Percentiles rank a stretch among this genome's conserved stretches.
Evolutionary conservation across 306 rosid species (phyloP).

Genomic region (Fragaria nilgerrensis): DNA sequence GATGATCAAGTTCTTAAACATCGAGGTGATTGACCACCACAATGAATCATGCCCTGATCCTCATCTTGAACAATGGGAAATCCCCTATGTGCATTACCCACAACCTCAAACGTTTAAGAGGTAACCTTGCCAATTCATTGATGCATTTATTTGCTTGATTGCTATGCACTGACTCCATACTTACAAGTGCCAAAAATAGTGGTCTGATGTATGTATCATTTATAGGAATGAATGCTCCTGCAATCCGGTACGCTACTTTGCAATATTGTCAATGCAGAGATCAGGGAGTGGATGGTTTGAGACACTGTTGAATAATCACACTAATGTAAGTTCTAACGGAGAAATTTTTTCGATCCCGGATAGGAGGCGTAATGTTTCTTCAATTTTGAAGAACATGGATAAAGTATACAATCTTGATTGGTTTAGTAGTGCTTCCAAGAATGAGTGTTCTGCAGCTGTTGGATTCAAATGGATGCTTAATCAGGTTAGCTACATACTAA

Average conservation of each 20-base stretch:
- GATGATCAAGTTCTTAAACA: slow-evolving; percentile 24
- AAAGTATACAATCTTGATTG: slow-evolving; percentile 34
- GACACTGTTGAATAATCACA: slow-evolving; percentile 32
- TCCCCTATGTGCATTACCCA: slow-evolving; percentile 59
- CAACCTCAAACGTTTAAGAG: slow-evolving; percentile 51
- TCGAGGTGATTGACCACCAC: slow-evolving; percentile 20
- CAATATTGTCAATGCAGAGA: slow-evolving; percentile 39
- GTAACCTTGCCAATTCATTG: slow-evolving; percentile 22
- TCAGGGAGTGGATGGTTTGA: slow-evolving; percentile 45
- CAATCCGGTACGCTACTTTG: slow-evolving; percentile 35
- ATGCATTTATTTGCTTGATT: not conserved
- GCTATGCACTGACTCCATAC: not conserved
- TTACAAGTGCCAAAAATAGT: not conserved
- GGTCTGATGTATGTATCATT: not conserved
- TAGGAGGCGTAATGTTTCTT: slow-evolving; percentile 29
- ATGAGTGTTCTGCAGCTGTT: slow-evolving; percentile 31
- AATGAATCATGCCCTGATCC: slow-evolving; percentile 36
- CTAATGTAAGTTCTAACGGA: slow-evolving; percentile 33
- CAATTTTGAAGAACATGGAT: slow-evolving; percentile 33
- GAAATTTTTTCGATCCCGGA: slow-evolving; percentile 26
- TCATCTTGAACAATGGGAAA: slow-evolving; percentile 32
- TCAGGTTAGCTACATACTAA: slow-evolving; percentile 15
- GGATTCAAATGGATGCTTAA: slow-evolving; percentile 44
- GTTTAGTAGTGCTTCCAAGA: slow-evolving; percentile 36
- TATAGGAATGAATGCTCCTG: slow-evolving; percentile 31